Percentiles rank a stretch among this genome's conserved stretches.
Conservation (phyloP, 176 grass and related monocot genomes). For the Zea luxurians region DNA sequence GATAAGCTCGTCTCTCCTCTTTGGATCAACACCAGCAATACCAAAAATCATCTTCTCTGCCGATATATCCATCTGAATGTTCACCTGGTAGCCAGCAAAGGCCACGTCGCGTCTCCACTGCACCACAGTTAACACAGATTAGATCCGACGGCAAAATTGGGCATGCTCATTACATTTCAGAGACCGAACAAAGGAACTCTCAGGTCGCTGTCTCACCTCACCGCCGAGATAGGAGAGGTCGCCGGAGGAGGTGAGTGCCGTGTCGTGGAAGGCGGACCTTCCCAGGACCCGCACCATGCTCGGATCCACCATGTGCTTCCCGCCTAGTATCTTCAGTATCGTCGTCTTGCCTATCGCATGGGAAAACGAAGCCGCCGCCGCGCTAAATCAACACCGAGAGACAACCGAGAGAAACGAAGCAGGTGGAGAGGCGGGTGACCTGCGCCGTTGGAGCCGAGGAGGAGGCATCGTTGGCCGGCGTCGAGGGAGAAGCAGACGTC, state of each 20-base stretch:
- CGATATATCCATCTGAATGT: conserved; percentile 92
- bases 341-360: conserved; percentile 80
- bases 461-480: conserved; percentile 75
- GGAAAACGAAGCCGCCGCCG: background rate
- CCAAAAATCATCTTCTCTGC: conserved; percentile 89
- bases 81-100: conserved; percentile 93
- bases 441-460: conserved; percentile 90
- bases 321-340: conserved; percentile 92
- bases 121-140: conserved; percentile 26
- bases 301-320: conserved; percentile 99
- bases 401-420: background rate
- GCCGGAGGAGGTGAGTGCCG: conserved; percentile 72
- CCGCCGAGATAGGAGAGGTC: conserved; percentile 95
- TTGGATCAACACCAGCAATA: conserved; percentile 72
- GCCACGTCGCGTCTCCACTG: conserved; percentile 96
- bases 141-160: conserved; percentile 17
- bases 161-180: background rate
- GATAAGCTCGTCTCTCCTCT: conserved; percentile 90
- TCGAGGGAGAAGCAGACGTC: conserved; percentile 68
- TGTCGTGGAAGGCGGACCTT: conserved; percentile 91
- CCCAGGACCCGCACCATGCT: conserved; percentile 87
- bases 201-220: conserved; percentile 47
- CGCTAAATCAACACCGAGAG: conserved; percentile 26
- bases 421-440: conserved; percentile 29
- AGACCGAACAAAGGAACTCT: background rate